Percentiles rank a stretch among this genome's conserved stretches.
phyloP scores from a whole-genome alignment of 2,329 filamentous ascomycete genomes.

The Emericellopsis cladophorae region DNA sequence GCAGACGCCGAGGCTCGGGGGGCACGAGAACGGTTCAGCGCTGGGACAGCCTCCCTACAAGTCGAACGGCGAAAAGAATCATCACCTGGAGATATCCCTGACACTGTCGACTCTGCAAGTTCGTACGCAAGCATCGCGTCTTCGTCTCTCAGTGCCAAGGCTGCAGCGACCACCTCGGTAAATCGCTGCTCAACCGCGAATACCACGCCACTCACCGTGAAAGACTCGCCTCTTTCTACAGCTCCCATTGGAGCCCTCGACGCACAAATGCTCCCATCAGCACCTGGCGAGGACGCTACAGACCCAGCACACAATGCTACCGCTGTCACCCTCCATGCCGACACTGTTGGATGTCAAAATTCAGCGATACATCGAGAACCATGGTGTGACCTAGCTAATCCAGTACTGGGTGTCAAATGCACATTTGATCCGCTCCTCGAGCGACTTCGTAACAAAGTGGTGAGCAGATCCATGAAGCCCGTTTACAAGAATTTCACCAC shows the following conservation, averaged over 20 bases:
- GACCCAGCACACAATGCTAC: too few relatives aligned
- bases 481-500: constrained; percentile 51
- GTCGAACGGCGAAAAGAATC: constrained; percentile 30
- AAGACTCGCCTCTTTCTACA: constrained; percentile 38
- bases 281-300: constrained; percentile 5
- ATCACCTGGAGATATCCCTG: constrained; percentile 51
- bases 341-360: too few relatives aligned
- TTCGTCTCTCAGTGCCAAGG: constrained; percentile 52
- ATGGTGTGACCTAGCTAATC: too few relatives aligned
- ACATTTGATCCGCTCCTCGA: constrained; percentile 49
- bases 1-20: constrained; percentile 26
- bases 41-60: constrained; percentile 13
- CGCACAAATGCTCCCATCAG: constrained; percentile 40
- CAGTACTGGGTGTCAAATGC: constrained; percentile 34
- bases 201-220: constrained; percentile 36
- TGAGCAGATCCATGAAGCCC: constrained; percentile 45
- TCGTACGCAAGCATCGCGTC: constrained; percentile 59
- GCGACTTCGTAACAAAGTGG: constrained; percentile 31
- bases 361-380: too few relatives aligned
- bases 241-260: constrained; percentile 35
- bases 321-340: too few relatives aligned
- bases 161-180: constrained; percentile 25
- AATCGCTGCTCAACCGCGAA: constrained; percentile 29
- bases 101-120: constrained; percentile 59
- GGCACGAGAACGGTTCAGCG: constrained; percentile 15